Conservation (phyloP, 257 asterid genomes). For the Coffea eugenioides region DNA sequence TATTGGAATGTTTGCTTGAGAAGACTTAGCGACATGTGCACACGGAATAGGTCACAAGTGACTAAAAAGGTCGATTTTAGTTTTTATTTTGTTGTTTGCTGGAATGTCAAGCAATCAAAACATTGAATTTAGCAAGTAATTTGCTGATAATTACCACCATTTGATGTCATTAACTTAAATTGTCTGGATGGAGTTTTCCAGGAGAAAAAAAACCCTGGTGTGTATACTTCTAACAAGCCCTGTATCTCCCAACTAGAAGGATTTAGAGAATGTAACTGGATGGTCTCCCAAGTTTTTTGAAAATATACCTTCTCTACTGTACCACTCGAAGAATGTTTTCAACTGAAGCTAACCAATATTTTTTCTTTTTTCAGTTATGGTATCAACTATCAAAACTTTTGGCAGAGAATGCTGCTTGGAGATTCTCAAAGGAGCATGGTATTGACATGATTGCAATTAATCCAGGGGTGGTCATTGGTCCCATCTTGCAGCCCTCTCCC, state of each 20-base stretch:
- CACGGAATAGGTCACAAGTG: no score
- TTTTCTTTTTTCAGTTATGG: conserved; percentile 36
- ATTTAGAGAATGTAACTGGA: not conserved
- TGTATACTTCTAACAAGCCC: not conserved
- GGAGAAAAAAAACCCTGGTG: not conserved
- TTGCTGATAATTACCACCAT: no score
- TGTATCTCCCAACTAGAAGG: not conserved
- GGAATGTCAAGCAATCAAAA: no score
- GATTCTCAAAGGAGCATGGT: conserved; percentile 43
- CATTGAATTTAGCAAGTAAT: no score
- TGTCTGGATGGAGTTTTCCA: no score
- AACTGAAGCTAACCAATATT: not conserved
- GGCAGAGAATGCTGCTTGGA: conserved; percentile 71
- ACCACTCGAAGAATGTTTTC: not conserved
- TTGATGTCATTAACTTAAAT: no score
- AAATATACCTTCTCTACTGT: not conserved
- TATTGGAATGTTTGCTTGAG: no score
- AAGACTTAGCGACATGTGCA: no score
- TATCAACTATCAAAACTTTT: conserved; percentile 52
- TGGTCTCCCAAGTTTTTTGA: not conserved
- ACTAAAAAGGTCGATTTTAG: no score
- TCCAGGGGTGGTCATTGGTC: conserved; percentile 64
- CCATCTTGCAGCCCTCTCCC: conserved; percentile 47
- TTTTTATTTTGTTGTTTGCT: no score
- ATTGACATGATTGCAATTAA: conserved; percentile 53